Evolutionary conservation across 2,329 filamentous ascomycete genomes (phyloP), one percentile per base, ranked within the genome.

Genomic region (Botrytis aclada): DNA sequence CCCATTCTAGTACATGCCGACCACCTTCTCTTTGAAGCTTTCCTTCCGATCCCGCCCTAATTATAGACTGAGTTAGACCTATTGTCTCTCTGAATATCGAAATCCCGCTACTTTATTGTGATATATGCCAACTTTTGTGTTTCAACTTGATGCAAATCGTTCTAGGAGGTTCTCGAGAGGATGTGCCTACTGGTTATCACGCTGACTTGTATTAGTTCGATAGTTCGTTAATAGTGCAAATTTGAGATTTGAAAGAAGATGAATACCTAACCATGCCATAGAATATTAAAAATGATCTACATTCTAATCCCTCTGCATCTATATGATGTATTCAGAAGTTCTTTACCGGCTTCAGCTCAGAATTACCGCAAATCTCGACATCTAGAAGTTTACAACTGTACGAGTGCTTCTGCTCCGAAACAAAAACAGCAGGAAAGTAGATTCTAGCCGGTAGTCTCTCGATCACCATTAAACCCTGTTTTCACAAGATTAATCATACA

Each of bases 241-340:
- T 22, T 2, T 2, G 4, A 32, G 0, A 1, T 5, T 43, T 4
- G 8, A 20, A 25, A 22, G 4, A 1, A 22, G 8, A 14, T 20
- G 14, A 3, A 12, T 22, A 45, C 8, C 6, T 12, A 0, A 14
- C 2, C 3, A 29, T 29, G 8, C 4, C 8, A 29, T n/a, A 14
- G 1, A 41, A 9, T 10, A 1, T 10, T 6, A n/a, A 4, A 54
- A 16, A 2, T 16, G 47, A 51, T 14, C 4, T 25, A 0, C 2
- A 12, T 12, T 4, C 0, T 1, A 51, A 5, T 20, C 9, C 9
- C 37, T 22, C 10, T n/a, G 2, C 22, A 51, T n/a, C 0, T 3
- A 29, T 2, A n/a, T n/a, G 25, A 29, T 54, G 0, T 54, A 4
- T 29, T 0, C 0, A 5, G 5, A 29, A 54, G 25, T 54, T 1